Percentiles rank a stretch among this genome's conserved stretches.
These are phyloP conservation scores for Xerocomus potaroensis DNA, from an alignment of 768 basidiomycete species.

Conservation along the genomic window DNA sequence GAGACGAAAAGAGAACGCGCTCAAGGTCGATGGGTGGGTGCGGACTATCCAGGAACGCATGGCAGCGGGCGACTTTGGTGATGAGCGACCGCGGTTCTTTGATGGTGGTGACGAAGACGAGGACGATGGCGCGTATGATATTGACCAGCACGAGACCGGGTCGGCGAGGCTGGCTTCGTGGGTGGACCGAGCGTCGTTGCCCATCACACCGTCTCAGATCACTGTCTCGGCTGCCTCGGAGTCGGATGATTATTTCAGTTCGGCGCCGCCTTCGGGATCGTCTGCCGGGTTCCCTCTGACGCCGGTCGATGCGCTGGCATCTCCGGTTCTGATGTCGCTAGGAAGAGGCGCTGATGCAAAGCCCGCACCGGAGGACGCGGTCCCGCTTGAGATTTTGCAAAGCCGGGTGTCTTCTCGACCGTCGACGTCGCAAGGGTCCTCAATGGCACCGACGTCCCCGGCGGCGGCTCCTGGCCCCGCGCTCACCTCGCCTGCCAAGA, in stretches of 20 bases:
- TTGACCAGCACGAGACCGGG: constrained; percentile 33
- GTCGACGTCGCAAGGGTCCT: constrained; percentile 31
- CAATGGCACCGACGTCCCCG: constrained; percentile 13
- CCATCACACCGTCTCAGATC: constrained; percentile 18
- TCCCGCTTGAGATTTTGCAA: constrained; percentile 63
- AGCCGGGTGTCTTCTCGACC: constrained; percentile 46
- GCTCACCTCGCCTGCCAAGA: constrained; percentile 31
- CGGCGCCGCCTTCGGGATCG: constrained; percentile 12
- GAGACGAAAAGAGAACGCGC: constrained; percentile 63
- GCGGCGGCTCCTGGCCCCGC: constrained; percentile 11
- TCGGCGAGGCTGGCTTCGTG: constrained; percentile 11
- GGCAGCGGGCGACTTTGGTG: constrained; percentile 57
- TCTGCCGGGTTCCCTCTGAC: constrained; percentile 14
- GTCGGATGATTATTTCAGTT: constrained; percentile 23
- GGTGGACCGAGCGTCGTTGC: constrained; percentile 7
- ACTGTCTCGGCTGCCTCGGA: constrained; percentile 20
- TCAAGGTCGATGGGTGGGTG: constrained; percentile 83
- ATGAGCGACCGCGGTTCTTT: constrained; percentile 57
- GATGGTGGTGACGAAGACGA: constrained; percentile 40
- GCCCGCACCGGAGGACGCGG: constrained; percentile 54
- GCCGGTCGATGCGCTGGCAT: constrained; percentile 7
- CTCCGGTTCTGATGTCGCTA: constrained; percentile 23
- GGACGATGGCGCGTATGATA: constrained; percentile 28
- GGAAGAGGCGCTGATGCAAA: constrained; percentile 39
- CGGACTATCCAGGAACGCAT: constrained; percentile 64